A percentile compares a stretch with the other conserved stretches of the same genome.
Evolutionary conservation across 805 yeast species (phyloP).

Genomic region (Lipomyces yamadae): DNA sequence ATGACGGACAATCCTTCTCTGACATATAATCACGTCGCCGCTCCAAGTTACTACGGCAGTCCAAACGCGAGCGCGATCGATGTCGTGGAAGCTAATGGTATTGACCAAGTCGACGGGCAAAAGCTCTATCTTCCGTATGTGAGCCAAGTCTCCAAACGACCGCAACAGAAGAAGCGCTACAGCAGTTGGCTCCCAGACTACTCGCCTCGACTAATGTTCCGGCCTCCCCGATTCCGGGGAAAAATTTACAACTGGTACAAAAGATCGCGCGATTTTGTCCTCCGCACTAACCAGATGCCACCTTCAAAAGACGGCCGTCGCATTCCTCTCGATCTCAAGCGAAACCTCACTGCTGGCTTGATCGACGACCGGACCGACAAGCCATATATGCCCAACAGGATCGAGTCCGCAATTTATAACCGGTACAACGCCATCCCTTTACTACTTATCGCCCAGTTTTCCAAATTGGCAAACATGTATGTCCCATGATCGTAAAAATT

Average conservation of each 20-base stretch:
- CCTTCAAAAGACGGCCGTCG: slow-evolving; percentile 72
- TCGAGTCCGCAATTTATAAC: slow-evolving; percentile 88
- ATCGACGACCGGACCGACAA: slow-evolving; percentile 71
- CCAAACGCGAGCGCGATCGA: slow-evolving; percentile 29
- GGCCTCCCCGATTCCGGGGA: slow-evolving; percentile 26
- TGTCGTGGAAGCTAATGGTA: slow-evolving; percentile 31
- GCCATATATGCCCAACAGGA: slow-evolving; percentile 67
- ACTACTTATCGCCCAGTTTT: slow-evolving; percentile 87
- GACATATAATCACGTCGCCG: slow-evolving; percentile 24
- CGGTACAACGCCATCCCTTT: slow-evolving; percentile 81
- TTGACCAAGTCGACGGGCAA: slow-evolving; percentile 12
- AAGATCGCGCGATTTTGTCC: slow-evolving; percentile 40
- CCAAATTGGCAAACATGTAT: slow-evolving; percentile 81
- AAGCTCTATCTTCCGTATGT: slow-evolving; percentile 12
- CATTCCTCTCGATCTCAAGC: slow-evolving; percentile 60
- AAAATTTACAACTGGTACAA: slow-evolving; percentile 14
- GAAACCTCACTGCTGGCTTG: slow-evolving; percentile 45
- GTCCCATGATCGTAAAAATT: slow-evolving; percentile 11
- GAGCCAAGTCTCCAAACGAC: neutral
- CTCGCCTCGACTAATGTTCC: slow-evolving; percentile 40
- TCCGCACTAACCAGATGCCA: slow-evolving; percentile 44
- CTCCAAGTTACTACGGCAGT: slow-evolving; percentile 18
- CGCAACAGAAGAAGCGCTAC: neutral
- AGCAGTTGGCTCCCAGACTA: slow-evolving; percentile 38
- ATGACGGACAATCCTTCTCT: slow-evolving; percentile 41